Conservation (phyloP, 2,329 filamentous ascomycete species). For the Fusarium devonianum region DNA sequence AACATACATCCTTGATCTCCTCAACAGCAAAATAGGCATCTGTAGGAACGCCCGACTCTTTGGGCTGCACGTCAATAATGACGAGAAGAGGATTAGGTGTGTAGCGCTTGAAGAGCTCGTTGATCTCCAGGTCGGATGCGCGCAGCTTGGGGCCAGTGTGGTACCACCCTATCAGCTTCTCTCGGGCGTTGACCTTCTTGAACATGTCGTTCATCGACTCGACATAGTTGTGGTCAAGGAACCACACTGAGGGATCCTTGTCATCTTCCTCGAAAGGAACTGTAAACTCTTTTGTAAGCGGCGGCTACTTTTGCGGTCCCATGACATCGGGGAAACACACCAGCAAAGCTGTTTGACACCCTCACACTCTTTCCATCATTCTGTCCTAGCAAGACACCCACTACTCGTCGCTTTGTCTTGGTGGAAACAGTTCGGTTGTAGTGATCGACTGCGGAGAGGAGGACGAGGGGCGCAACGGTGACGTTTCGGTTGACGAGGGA, state of each 20-base stretch:
- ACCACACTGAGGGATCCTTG: constrained; percentile 98
- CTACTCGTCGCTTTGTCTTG: constrained; percentile 84
- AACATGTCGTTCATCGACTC: constrained; percentile 99
- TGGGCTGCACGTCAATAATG: constrained; percentile 98
- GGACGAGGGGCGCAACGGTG: constrained; percentile 95
- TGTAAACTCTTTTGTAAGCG: constrained; percentile 49
- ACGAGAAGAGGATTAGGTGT: constrained; percentile 95
- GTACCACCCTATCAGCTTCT: constrained; percentile 99
- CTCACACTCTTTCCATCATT: constrained; percentile 96
- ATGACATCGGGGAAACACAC: constrained; percentile 55
- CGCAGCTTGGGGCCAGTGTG: constrained; percentile 97
- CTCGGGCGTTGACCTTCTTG: constrained; percentile 98
- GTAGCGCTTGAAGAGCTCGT: constrained; percentile 99
- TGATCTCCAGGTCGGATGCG: constrained; percentile 97
- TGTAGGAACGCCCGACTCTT: constrained; percentile 95
- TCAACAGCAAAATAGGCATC: constrained; percentile 99
- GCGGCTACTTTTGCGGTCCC: constrained; percentile 5
- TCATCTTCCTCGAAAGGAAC: constrained; percentile 99
- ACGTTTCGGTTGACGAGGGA: constrained; percentile 94
- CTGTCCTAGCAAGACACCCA: constrained; percentile 92
- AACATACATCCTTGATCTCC: constrained; percentile 95
- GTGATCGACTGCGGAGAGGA: constrained; percentile 97
- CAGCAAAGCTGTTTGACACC: constrained; percentile 98
- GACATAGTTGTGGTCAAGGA: constrained; percentile 98
- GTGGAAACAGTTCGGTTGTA: constrained; percentile 92